phyloP scores from a whole-genome alignment of 192 early-diverging fungal species.

The Backusella luteola region DNA sequence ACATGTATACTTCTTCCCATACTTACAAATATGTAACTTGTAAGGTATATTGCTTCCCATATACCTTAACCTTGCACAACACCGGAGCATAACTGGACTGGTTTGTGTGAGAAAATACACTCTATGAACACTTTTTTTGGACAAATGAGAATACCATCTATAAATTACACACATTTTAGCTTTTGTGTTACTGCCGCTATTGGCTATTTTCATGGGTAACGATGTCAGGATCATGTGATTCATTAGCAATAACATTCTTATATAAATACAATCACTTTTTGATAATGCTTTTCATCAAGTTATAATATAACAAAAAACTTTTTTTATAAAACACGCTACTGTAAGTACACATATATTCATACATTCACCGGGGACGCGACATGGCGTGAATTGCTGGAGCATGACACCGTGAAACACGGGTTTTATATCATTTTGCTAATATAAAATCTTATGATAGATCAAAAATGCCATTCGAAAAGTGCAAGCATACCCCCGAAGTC shows the following conservation, averaged over 20 bases:
- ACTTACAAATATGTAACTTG: not conserved
- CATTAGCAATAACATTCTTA: not conserved
- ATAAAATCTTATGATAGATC: not conserved
- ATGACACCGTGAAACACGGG: not conserved
- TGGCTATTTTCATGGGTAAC: not conserved
- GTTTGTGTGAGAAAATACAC: not conserved
- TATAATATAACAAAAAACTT: too few species aligned
- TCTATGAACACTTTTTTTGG: not conserved
- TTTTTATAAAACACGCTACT: not conserved
- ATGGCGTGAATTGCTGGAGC: not conserved
- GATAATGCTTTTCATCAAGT: too few species aligned
- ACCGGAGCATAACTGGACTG: not conserved
- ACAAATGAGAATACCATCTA: not conserved
- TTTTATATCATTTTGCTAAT: not conserved
- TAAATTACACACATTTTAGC: not conserved
- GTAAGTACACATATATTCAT: not conserved
- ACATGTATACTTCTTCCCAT: not conserved
- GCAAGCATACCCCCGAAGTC: slow-evolving; percentile 2
- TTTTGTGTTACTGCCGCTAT: not conserved
- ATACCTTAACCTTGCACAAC: not conserved
- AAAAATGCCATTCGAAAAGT: slow-evolving; percentile 11
- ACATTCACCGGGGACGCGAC: not conserved
- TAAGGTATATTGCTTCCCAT: not conserved
- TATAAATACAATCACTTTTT: not conserved
- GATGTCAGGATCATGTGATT: not conserved